Percentiles rank a stretch among this genome's conserved stretches.
Conservation (phyloP, 495 filamentous ascomycete species). For the Aspergillus campestris region DNA sequence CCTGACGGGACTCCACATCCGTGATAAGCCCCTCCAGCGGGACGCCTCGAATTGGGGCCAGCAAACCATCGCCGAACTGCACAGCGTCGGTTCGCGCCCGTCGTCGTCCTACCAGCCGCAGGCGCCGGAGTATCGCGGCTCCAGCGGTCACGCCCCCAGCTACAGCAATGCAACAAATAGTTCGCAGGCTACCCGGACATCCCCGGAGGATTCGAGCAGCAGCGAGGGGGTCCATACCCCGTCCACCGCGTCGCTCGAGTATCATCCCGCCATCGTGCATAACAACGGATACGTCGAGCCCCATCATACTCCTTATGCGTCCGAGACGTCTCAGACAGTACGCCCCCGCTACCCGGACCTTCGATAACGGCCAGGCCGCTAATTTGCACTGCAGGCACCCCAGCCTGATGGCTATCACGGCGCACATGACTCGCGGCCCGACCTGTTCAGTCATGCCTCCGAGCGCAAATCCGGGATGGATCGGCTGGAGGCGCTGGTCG, state of each 20-base stretch:
- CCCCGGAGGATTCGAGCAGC: constrained; percentile 65
- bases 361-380: constrained; percentile 26
- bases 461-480: constrained; percentile 48
- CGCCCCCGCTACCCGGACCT: constrained; percentile 24
- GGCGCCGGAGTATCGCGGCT: constrained; percentile 21
- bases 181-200: constrained; percentile 44
- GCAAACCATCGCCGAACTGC: constrained; percentile 38
- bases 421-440: constrained; percentile 25
- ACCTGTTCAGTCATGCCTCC: constrained; percentile 21
- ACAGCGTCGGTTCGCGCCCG: constrained; percentile 33
- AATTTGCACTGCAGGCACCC: constrained; percentile 34
- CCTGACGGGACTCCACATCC: constrained; percentile 63
- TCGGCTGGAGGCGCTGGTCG: constrained; percentile 75
- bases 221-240: constrained; percentile 63
- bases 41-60: constrained; percentile 49
- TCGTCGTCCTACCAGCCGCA: constrained; percentile 36
- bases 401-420: constrained; percentile 28
- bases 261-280: constrained; percentile 56
- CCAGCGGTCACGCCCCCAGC: constrained; percentile 18
- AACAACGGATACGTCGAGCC: constrained; percentile 54
- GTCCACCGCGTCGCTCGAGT: constrained; percentile 51
- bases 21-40: constrained; percentile 40
- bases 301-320: constrained; percentile 33
- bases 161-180: constrained; percentile 12
- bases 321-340: constrained; percentile 38